A percentile compares a stretch with the other conserved stretches of the same genome.
These are phyloP conservation scores for Emergomyces pasteurianus DNA, from an alignment of 2,329 filamentous ascomycete species.

Conservation along the genomic window DNA sequence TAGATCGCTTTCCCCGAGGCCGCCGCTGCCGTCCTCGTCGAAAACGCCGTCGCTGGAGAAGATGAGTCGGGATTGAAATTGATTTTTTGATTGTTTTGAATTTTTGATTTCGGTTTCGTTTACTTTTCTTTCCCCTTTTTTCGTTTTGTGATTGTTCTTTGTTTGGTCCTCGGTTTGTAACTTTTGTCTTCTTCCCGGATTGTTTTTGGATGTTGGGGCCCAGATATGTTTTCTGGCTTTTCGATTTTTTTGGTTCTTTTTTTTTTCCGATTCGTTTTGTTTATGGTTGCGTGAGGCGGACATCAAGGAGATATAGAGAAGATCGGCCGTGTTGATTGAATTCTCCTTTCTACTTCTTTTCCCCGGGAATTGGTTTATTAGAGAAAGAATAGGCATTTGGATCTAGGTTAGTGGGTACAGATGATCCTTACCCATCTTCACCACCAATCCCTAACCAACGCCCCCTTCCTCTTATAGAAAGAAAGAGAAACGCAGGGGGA, in stretches of 20 bases:
- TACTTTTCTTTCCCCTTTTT: background rate
- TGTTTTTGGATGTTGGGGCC: too few species aligned
- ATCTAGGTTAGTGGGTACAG: background rate
- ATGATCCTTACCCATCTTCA: background rate
- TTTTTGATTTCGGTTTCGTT: background rate
- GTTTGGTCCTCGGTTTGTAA: background rate
- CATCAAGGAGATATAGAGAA: background rate
- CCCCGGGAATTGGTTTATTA: background rate
- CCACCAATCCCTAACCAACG: too few species aligned
- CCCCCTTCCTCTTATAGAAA: background rate
- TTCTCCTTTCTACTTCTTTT: too few species aligned
- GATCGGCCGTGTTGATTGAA: background rate
- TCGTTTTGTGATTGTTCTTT: background rate
- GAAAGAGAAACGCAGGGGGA: background rate
- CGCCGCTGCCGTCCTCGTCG: background rate
- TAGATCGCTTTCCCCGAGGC: background rate
- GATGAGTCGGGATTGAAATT: constrained; percentile 1
- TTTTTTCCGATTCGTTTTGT: too few species aligned
- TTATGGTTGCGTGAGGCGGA: background rate
- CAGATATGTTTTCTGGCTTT: too few species aligned
- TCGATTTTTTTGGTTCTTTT: too few species aligned
- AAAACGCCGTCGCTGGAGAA: background rate
- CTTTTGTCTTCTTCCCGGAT: background rate
- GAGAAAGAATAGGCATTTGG: background rate
- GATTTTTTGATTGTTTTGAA: too few species aligned